Base-by-base conservation (phyloP, 1,284 basidiomycete genomes). In the Microbotryum intermedium region DNA sequence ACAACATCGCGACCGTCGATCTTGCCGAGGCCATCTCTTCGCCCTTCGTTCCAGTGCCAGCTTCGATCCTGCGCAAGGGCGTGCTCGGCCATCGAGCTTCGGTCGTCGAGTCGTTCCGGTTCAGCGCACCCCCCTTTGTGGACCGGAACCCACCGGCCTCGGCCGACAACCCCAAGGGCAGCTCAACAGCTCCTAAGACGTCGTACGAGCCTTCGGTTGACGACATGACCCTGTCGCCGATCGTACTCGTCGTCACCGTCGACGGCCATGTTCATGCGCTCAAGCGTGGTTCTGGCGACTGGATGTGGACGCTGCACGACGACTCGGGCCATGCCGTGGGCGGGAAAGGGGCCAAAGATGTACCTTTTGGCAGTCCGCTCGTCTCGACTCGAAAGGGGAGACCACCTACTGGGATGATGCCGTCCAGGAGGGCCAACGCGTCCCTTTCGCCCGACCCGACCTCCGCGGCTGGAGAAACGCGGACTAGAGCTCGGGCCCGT, bases 211-310 rank as follows among this genome's bases (percentile, higher is more conserved):
- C 53, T 3, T 13, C 49, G 2, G 18, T 53, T 0, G 65, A 78
- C 23, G 80, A 83, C 61, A 76, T 84, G 20, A 79, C 84, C 34
- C 77, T 90, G 6, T 75, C 88, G 64, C 85, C 90, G 71, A 81
- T 88, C 49, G 84, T 90, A 50, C 80, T 94, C 13, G 82, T 90
- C 16, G 87, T 90, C 4, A 88, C 88, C 9, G 83, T 93, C n/a
- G 91, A 94, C 74, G 91, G 90, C 26, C 86, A 84, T 62, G 84
- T 94, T 50, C 88, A 91, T 76, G 90, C 88, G 0, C 77, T 94
- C 62, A 88, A 90, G 72, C 79, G 91, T 59, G 82, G 84, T 0
- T 84, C 84, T 0, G 91, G 91, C 1, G 80, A 81, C 20, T 77
- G 80, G 4, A 76, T 90, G 3, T 91, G 88, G 88, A 88, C 88